phyloP scores from a whole-genome alignment of 2,329 filamentous ascomycete genomes.

The Stagonosporopsis rhizophila region DNA sequence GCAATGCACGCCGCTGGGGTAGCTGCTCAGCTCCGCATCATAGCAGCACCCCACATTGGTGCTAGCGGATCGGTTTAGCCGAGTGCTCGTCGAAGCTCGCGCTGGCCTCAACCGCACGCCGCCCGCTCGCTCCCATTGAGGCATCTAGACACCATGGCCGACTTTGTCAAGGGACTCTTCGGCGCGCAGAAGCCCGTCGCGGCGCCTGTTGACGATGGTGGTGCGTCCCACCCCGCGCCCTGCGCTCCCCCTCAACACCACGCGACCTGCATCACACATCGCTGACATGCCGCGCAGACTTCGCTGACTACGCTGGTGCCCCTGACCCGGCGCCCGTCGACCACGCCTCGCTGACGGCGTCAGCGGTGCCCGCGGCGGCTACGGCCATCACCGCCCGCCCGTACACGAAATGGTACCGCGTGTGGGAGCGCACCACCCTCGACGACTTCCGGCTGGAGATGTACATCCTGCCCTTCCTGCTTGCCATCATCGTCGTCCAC shows the following conservation, averaged over 20 bases:
- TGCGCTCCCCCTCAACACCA: conserved; percentile 21
- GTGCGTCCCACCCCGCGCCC: conserved; percentile 55
- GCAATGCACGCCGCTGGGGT: conserved; percentile 10
- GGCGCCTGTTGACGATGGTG: conserved; percentile 70
- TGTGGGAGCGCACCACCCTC: conserved; percentile 87
- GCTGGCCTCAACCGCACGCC: conserved; percentile 23
- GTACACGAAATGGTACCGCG: conserved; percentile 95
- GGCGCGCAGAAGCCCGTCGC: conserved; percentile 69
- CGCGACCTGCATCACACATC: not conserved
- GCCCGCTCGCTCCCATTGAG: conserved; percentile 25
- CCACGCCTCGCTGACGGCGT: conserved; percentile 52
- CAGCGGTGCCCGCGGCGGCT: conserved; percentile 38
- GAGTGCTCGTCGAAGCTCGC: conserved; percentile 27
- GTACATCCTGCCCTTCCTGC: conserved; percentile 76
- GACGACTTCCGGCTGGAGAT: conserved; percentile 89
- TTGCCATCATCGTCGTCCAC: conserved; percentile 78
- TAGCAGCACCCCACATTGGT: conserved; percentile 34
- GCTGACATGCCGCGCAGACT: conserved; percentile 66
- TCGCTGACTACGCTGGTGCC: conserved; percentile 88
- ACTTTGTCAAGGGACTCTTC: conserved; percentile 71
- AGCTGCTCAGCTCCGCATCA: not conserved
- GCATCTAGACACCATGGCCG: conserved; percentile 49
- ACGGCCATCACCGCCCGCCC: conserved; percentile 60
- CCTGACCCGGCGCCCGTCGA: conserved; percentile 68
- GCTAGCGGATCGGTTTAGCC: conserved; percentile 30